Conservation (phyloP, 106 monocot species). For the Alisma plantagoaquatica region DNA sequence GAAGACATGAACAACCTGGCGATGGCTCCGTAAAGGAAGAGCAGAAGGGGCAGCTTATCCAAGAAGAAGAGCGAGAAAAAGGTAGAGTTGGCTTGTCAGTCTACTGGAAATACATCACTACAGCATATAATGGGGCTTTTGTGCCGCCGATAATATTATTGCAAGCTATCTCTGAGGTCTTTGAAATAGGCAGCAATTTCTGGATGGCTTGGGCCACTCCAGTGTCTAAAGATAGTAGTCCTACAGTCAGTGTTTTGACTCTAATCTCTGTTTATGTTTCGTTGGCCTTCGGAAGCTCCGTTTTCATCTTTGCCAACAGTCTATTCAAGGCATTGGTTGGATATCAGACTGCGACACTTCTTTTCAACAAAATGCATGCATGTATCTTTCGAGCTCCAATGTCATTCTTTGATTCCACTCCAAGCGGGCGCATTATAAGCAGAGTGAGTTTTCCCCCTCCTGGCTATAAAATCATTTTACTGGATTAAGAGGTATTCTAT, state of each 20-base stretch:
- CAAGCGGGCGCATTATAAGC: slow-evolving; percentile 76
- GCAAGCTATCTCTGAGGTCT: slow-evolving; percentile 60
- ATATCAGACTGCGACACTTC: slow-evolving; percentile 59
- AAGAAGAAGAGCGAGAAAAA: slow-evolving; percentile 98
- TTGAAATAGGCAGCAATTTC: slow-evolving; percentile 84
- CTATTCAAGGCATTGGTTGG: slow-evolving; percentile 57
- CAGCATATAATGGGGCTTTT: slow-evolving; percentile 63
- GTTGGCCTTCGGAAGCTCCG: slow-evolving; percentile 59
- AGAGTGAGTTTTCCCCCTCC: too few species aligned
- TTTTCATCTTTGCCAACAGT: slow-evolving; percentile 50
- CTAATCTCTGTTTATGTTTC: slow-evolving; percentile 74
- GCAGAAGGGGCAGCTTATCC: slow-evolving; percentile 60
- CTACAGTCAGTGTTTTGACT: slow-evolving; percentile 38
- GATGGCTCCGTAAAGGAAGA: slow-evolving; percentile 21
- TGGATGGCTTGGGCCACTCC: slow-evolving; percentile 95
- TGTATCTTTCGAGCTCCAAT: slow-evolving; percentile 82
- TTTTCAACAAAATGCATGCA: slow-evolving; percentile 76
- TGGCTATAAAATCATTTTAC: too few species aligned
- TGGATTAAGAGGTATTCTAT: too few species aligned
- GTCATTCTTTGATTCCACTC: slow-evolving; percentile 95
- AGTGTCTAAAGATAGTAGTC: slow-evolving; percentile 29
- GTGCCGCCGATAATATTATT: slow-evolving; percentile 56
- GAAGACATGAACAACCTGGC: slow-evolving; percentile 26
- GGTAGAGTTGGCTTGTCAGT: slow-evolving; percentile 81
- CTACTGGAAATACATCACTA: slow-evolving; percentile 83